Evolutionary conservation across 192 early-diverging fungal genomes (phyloP), one percentile per base, ranked within the genome.

Genomic region (Coemansia sp.): DNA sequence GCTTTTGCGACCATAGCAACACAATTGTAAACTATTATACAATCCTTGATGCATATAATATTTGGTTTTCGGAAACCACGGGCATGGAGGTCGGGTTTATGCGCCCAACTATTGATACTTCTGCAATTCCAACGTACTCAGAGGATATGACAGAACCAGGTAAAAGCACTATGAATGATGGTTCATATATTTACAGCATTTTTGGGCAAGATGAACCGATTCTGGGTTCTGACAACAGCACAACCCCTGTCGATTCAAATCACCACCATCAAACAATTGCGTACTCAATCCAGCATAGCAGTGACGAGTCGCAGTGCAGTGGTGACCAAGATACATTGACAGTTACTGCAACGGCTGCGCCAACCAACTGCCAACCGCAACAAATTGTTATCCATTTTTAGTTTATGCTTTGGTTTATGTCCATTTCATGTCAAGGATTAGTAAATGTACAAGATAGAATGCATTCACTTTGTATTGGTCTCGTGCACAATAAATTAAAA

Each of bases 1-100:
- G 75, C n/a, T 49, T 43, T 30, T 21, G 51, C 4, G 30, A 41
- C 6, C 15, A 6, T 21, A 24, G 5, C 26, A 49, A 61, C 34
- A 60, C 64, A 0, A 60, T 76, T 23, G 41, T 67, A 34, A 71
- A 35, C 62, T 76, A 76, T 56, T 76, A 76, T 36, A 76, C 69
- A 0, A 34, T 67, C 33, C 62, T 71, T 16, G 36, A 61, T 35
- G 59, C 71, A 57, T 76, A 76, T 23, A 52, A 70, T 6, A n/a
- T 48, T 1, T 76, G 74, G 74, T 26, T 44, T 7, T 43, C 51
- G 10, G 21, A 16, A 11, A 8, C 18, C 4, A 41, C 56, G 9
- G 53, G 48, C 12, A 21, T 53, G 20, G 53, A 15, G 0, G 26
- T 66, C 21, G 48, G 48, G 5, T 5, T 49, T 20, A 49, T 16